Conservation (phyloP, 768 basidiomycete genomes). For the Lyophyllum shimeji region DNA sequence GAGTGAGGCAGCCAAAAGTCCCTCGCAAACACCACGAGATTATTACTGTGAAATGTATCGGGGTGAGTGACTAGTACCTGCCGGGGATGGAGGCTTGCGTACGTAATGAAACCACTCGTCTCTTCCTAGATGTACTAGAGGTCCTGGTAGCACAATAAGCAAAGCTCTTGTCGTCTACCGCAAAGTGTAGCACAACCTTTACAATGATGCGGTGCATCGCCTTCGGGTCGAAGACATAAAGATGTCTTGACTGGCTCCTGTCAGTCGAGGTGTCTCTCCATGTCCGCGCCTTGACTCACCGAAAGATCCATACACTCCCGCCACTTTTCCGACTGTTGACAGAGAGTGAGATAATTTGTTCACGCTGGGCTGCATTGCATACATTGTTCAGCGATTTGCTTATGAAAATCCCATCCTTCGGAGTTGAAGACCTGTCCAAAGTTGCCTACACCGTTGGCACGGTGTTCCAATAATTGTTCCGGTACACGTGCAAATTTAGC, state of each 20-base stretch:
- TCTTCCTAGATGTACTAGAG: constrained; percentile 35
- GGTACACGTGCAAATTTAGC: too few relatives aligned
- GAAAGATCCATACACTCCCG: constrained; percentile 11
- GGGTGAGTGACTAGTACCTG: too few relatives aligned
- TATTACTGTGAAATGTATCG: not conserved
- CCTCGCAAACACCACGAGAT: constrained; percentile 3
- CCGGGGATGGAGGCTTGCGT: not conserved
- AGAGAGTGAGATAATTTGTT: not conserved
- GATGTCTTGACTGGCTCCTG: constrained; percentile 4
- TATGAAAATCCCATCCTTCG: constrained; percentile 15
- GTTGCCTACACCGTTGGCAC: constrained; percentile 9
- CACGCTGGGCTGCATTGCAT: not conserved
- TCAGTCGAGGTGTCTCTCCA: not conserved
- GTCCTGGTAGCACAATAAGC: constrained; percentile 7
- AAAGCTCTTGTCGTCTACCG: not conserved
- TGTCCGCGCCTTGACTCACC: not conserved
- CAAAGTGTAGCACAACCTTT: constrained; percentile 20
- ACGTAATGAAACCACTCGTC: constrained; percentile 33
- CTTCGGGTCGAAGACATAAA: constrained; percentile 37
- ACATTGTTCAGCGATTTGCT: constrained; percentile 10
- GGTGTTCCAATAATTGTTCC: not conserved
- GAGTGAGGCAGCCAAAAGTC: constrained; percentile 3
- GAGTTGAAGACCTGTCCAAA: constrained; percentile 11
- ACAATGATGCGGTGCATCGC: constrained; percentile 36
- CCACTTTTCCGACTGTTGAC: constrained; percentile 12